A percentile compares a stretch with the other conserved stretches of the same genome.
Conservation (phyloP, 805 yeast species). For the Schwanniomyces occidentalis region DNA sequence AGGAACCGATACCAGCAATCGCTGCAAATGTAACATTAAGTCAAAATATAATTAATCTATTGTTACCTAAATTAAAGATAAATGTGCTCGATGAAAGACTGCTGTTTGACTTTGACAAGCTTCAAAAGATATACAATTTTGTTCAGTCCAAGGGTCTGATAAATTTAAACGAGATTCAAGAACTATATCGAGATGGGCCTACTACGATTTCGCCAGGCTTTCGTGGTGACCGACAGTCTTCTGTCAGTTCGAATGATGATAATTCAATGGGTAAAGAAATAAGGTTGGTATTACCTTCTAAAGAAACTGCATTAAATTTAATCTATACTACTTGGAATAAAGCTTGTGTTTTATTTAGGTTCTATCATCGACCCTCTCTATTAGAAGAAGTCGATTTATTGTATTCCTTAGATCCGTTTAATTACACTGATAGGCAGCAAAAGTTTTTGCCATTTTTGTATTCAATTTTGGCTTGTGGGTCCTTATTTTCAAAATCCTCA, state of each 20-base stretch:
- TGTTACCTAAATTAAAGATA: constrained; percentile 36
- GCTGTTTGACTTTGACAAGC: constrained; percentile 34
- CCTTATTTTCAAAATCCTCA: constrained; percentile 59
- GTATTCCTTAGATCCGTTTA: constrained; percentile 72
- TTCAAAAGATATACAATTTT: constrained; percentile 25
- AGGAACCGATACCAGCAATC: constrained; percentile 7
- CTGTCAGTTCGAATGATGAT: constrained; percentile 24
- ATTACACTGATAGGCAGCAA: constrained; percentile 70
- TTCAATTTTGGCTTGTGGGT: constrained; percentile 88
- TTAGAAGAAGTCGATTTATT: constrained; percentile 71
- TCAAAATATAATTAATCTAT: constrained; percentile 33
- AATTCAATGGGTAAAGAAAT: constrained; percentile 44
- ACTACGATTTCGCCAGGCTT: constrained; percentile 15
- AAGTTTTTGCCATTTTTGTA: constrained; percentile 78
- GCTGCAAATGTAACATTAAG: constrained; percentile 21
- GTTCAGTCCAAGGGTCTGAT: constrained; percentile 19
- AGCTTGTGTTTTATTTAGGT: constrained; percentile 82
- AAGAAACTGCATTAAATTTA: constrained; percentile 67
- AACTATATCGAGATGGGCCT: constrained; percentile 27
- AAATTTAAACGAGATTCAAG: constrained; percentile 27
- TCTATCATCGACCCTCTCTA: constrained; percentile 83
- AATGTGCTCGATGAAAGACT: constrained; percentile 34
- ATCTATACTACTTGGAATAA: constrained; percentile 79
- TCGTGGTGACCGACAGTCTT: constrained; percentile 15
- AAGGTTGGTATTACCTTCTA: constrained; percentile 71